Conservation (phyloP, 2,329 filamentous ascomycete species). For the Phialophora chinensis region DNA sequence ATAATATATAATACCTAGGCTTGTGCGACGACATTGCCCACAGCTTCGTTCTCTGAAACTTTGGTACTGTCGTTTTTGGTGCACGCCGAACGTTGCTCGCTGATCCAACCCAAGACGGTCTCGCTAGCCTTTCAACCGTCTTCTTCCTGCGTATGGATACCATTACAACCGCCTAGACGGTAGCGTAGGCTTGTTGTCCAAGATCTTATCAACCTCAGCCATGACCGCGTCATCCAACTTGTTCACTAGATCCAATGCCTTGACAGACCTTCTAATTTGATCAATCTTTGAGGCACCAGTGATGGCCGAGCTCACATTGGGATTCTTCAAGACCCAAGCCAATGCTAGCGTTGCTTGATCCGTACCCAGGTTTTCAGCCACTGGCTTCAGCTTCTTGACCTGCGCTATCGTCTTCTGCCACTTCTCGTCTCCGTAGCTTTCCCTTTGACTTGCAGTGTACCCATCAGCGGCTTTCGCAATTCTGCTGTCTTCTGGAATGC, state of each 20-base stretch:
- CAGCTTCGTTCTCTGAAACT: not conserved
- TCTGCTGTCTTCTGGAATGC: conserved; percentile 65
- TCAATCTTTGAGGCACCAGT: conserved; percentile 50
- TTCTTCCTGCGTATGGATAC: not conserved
- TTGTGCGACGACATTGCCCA: not conserved
- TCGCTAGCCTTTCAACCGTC: not conserved
- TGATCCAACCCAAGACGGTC: not conserved
- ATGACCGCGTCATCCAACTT: conserved; percentile 53
- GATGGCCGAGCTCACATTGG: conserved; percentile 56
- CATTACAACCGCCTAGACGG: conserved; percentile 13
- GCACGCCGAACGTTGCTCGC: not conserved
- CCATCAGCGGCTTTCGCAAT: conserved; percentile 63
- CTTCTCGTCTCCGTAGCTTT: conserved; percentile 52
- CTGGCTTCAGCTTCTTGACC: conserved; percentile 61
- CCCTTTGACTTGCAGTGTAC: conserved; percentile 58
- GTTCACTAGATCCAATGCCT: conserved; percentile 52
- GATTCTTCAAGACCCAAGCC: conserved; percentile 65
- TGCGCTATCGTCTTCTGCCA: conserved; percentile 58
- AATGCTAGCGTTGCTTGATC: conserved; percentile 64
- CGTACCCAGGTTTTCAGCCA: conserved; percentile 70
- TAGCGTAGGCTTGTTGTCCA: conserved; percentile 40
- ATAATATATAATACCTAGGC: not conserved
- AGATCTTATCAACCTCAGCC: conserved; percentile 53
- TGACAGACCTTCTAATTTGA: conserved; percentile 51
- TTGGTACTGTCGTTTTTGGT: not conserved